Percentiles rank a stretch among this genome's conserved stretches.
These are phyloP conservation scores for Penicillium sp. DNA, from an alignment of 2,329 filamentous ascomycete genomes.

Conservation along the genomic window DNA sequence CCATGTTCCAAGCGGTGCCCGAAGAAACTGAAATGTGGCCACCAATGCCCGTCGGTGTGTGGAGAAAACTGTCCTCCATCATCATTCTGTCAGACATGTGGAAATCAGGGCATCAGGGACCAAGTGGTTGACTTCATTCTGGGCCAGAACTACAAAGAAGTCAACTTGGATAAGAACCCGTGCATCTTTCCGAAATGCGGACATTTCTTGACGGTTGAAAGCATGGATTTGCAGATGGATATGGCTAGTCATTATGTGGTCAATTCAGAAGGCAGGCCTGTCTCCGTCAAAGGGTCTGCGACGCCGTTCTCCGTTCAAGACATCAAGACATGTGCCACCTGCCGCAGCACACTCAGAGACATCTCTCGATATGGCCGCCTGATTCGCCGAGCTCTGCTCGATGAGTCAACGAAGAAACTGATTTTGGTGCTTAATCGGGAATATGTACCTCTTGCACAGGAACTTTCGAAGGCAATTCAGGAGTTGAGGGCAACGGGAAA, in stretches of 20 bases:
- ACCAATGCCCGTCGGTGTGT: slow-evolving; percentile 63
- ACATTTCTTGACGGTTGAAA: slow-evolving; percentile 59
- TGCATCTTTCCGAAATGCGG: slow-evolving; percentile 61
- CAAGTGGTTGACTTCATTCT: slow-evolving; percentile 56
- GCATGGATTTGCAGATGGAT: slow-evolving; percentile 59
- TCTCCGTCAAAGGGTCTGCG: slow-evolving; percentile 28
- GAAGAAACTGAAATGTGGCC: slow-evolving; percentile 54
- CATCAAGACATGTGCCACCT: slow-evolving; percentile 56
- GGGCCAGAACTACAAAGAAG: slow-evolving; percentile 53
- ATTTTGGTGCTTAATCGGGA: slow-evolving; percentile 51
- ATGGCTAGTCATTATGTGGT: slow-evolving; percentile 41
- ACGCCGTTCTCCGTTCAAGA: slow-evolving; percentile 51
- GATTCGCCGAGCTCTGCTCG: slow-evolving; percentile 56
- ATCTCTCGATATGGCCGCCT: slow-evolving; percentile 61
- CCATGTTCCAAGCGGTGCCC: slow-evolving; percentile 62
- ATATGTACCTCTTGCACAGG: slow-evolving; percentile 42
- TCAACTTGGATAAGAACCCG: slow-evolving; percentile 58
- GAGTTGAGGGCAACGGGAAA: slow-evolving; percentile 22
- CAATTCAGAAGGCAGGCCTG: slow-evolving; percentile 25
- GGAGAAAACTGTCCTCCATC: slow-evolving; percentile 58
- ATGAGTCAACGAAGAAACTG: slow-evolving; percentile 63
- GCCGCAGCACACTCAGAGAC: slow-evolving; percentile 56
- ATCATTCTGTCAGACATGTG: slow-evolving; percentile 57
- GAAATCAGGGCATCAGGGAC: slow-evolving; percentile 42
- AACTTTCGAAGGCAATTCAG: slow-evolving; percentile 27